Base-by-base conservation (phyloP, 495 filamentous ascomycete species). In the Podospora conica region DNA sequence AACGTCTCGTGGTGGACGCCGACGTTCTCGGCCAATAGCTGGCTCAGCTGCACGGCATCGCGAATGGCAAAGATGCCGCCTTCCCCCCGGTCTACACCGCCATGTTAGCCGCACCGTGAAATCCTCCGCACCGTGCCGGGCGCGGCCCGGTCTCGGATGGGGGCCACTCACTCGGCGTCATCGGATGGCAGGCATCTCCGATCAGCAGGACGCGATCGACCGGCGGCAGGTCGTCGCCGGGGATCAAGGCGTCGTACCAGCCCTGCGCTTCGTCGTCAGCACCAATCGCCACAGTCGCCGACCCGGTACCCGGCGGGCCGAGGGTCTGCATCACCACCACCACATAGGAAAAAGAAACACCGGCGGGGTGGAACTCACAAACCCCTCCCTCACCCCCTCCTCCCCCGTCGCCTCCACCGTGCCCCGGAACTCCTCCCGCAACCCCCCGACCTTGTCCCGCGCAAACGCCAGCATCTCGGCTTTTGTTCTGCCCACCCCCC, bases 101-200 rank as follows among this genome's bases (percentile, higher is more conserved):
- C 20, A 22, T 31, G 20, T 31, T 20, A 25, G 20, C 20, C 11
- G 40, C 40, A 48, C 33, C 33, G 33, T 48, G 29, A 1, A 1
- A n/a, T 56, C 10, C 60, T n/a, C 58, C 1, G 48, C 12, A 28
- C 9, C 21, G 11, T 20, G 11, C 18, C 15, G 22, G 28, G 21
- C 0, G n/a, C 48, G 11, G 21, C 0, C 12, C 48, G 11, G 29
- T 31, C 29, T 31, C 10, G 9, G 29, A 31, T 11, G 33, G 20
- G 7, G 1, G 29, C 27, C 8, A 82, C 83, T 69, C 82, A 87
- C 86, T 78, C 22, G 79, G 81, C 1, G 83, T 81, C 84, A 87
- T 87, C 0, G 84, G 78, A 73, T 88, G 86, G 0, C 82, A 82
- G 0, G 86, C 84, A 73, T 88, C 86, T 0, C 86, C 85, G 9